A percentile compares a stretch with the other conserved stretches of the same genome.
Evolutionary conservation across 352 stramenopile species (phyloP).

Genomic region (Pythium phragmitis): DNA sequence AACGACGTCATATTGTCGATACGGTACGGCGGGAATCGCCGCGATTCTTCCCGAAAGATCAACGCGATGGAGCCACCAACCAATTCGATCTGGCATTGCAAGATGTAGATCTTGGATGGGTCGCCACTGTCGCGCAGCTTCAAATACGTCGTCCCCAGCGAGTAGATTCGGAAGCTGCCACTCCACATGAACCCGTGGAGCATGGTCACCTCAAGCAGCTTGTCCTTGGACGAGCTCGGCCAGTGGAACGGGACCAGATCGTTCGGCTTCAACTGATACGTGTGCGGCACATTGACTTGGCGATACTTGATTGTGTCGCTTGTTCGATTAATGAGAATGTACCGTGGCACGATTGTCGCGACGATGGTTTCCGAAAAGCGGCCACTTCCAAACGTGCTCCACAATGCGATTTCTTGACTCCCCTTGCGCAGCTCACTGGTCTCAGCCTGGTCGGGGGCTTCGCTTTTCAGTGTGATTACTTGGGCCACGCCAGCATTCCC

Average conservation of each 20-base stretch:
- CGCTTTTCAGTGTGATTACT: constrained; percentile 81
- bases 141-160: constrained; percentile 82
- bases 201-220: constrained; percentile 84
- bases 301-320: constrained; percentile 84
- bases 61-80: constrained; percentile 82
- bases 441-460: constrained; percentile 56
- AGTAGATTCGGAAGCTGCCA: constrained; percentile 85
- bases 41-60: constrained; percentile 85
- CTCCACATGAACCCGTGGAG: constrained; percentile 83
- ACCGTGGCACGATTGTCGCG: constrained; percentile 80
- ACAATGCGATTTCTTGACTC: constrained; percentile 80
- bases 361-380: constrained; percentile 87
- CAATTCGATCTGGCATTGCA: constrained; percentile 87
- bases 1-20: constrained; percentile 92
- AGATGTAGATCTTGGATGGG: constrained; percentile 80
- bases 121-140: constrained; percentile 78
- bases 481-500: constrained; percentile 86
- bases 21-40: constrained; percentile 84
- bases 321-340: constrained; percentile 88
- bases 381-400: constrained; percentile 82
- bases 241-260: constrained; percentile 85
- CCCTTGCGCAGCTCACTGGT: constrained; percentile 62
- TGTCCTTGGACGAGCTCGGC: constrained; percentile 71
- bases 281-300: constrained; percentile 73
- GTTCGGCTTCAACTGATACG: constrained; percentile 67